Conservation (phyloP, 2,329 filamentous ascomycete genomes). For the Sporothrix globosa region DNA sequence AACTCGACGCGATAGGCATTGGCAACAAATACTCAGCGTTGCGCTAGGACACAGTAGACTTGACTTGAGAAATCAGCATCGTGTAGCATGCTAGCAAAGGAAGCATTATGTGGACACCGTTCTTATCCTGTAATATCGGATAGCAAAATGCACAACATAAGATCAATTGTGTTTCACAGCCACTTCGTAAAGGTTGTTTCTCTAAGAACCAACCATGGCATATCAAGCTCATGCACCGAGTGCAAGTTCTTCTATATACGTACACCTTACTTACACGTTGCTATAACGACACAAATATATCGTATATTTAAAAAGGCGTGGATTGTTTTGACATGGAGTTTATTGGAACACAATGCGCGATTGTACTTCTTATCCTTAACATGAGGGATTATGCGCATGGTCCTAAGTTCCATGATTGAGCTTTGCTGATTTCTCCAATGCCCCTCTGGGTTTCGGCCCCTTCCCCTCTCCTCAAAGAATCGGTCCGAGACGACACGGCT, state of each 20-base stretch:
- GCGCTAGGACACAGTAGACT: too few relatives aligned
- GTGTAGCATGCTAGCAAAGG: background rate
- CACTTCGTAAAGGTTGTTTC: too few relatives aligned
- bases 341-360: too few relatives aligned
- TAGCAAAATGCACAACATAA: background rate
- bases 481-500: conserved; percentile 32
- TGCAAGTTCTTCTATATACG: too few relatives aligned
- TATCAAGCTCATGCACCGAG: background rate
- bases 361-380: too few relatives aligned
- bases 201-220: background rate
- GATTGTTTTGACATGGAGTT: too few relatives aligned
- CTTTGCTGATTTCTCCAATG: background rate
- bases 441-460: background rate
- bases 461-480: conserved; percentile 15
- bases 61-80: background rate
- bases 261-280: too few relatives aligned
- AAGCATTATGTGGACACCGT: background rate
- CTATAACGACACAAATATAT: background rate
- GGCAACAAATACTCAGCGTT: too few relatives aligned
- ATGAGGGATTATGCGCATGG: too few relatives aligned
- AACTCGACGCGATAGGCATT: too few relatives aligned
- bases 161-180: background rate
- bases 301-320: too few relatives aligned
- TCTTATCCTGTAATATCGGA: background rate
- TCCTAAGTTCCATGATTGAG: too few relatives aligned